These are phyloP conservation scores for Lactifluus echinatus DNA, from an alignment of 768 basidiomycete genomes.

Conservation along the genomic window DNA sequence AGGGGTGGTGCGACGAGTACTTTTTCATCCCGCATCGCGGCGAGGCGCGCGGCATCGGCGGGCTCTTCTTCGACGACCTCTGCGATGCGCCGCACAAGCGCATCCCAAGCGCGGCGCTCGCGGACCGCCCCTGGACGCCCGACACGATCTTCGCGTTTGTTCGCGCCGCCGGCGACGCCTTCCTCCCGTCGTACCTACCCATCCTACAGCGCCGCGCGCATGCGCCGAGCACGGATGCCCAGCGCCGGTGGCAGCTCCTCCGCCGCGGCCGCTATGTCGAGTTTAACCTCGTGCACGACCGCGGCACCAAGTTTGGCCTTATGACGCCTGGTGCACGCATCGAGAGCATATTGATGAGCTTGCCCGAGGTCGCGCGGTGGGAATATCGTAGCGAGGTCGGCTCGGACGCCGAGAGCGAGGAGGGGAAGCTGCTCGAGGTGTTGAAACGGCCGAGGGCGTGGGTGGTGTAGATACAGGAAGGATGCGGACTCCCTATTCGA, in stretches of 20 bases:
- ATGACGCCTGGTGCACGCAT: constrained; percentile 49
- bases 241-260: constrained; percentile 89
- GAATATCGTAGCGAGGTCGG: constrained; percentile 57
- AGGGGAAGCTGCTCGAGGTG: constrained; percentile 43
- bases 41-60: constrained; percentile 86
- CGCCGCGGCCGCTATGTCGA: constrained; percentile 92
- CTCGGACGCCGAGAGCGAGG: constrained; percentile 37
- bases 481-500: neutral
- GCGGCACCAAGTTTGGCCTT: constrained; percentile 61
- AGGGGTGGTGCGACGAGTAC: constrained; percentile 97
- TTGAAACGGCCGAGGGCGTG: constrained; percentile 43
- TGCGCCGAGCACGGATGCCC: constrained; percentile 49
- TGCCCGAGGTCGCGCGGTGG: constrained; percentile 61
- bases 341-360: constrained; percentile 57
- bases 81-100: constrained; percentile 55
- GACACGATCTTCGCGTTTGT: constrained; percentile 75
- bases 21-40: constrained; percentile 84
- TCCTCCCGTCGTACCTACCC: constrained; percentile 86
- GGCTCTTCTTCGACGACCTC: constrained; percentile 95
- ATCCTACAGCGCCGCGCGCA: constrained; percentile 55
- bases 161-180: constrained; percentile 62
- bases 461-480: constrained; percentile 24
- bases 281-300: constrained; percentile 65
- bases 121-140: constrained; percentile 43
- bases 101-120: constrained; percentile 34